Evolutionary conservation across 2,329 filamentous ascomycete species (phyloP), one percentile per base, ranked within the genome.

Genomic region (Sarocladium oryzae): DNA sequence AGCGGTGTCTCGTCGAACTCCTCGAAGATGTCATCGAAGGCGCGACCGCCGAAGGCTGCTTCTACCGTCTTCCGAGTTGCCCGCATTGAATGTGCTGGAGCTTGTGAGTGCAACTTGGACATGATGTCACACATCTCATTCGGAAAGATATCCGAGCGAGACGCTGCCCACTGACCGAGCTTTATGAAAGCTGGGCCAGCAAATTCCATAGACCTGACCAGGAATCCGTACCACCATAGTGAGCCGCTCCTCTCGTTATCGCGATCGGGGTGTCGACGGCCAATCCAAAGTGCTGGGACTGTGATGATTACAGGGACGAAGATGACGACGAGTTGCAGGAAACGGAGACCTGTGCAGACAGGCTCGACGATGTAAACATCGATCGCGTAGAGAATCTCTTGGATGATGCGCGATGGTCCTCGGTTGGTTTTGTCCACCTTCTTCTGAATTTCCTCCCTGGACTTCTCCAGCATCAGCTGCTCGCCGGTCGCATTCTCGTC

Each of bases 161-260:
- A 97, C 2, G 93, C 93, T 16, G 93, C 93, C 93, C 93, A 99
- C 83, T 99, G 93, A 15, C 93, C 93, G 51, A 99, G 81, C 84
- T 99, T 99, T 71, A 99, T 99, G 63, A 99, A 99, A 0, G 93
- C 90, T 40, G 93, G 91, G 0, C 93, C 93, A 16, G 92, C 89
- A 63, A 84, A 78, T 69, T 99, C 92, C 93, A 99, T 97, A 24
- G 86, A 79, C 53, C 76, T 79, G 9, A 97, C 90, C 35, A 99
- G 69, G 61, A 96, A 93, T 3, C 75, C 75, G 70, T 96, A 99
- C 93, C 93, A 99, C 89, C 88, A 96, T 2, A 97, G 63, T 0
- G 91, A 91, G 1, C 93, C 92, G 5, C 72, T 77, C 55, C 89
- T 78, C 70, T 96, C 89, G 56, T 88, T 82, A 58, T 89, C 85